Percentiles rank a stretch among this genome's conserved stretches.
Conservation (phyloP, 2,329 filamentous ascomycete genomes). For the Ascochyta viciae-villosae region DNA sequence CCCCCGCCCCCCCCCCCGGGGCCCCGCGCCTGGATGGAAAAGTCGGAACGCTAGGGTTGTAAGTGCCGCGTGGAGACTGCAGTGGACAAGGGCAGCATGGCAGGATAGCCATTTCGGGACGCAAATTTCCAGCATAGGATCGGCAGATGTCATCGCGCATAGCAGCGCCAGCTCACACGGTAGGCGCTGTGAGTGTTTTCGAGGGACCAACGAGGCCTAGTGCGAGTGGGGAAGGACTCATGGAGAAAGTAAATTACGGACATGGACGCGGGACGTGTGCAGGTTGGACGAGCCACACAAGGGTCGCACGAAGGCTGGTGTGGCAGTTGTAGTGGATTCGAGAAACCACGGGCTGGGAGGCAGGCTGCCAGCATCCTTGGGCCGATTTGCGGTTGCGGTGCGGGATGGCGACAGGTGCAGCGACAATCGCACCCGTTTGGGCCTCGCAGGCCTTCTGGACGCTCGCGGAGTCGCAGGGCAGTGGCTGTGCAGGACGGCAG, state of each 20-base stretch:
- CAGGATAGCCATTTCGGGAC: constrained; percentile 22
- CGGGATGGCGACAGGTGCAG: constrained; percentile 40
- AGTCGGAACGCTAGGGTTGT: constrained; percentile 14
- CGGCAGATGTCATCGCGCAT: constrained; percentile 43
- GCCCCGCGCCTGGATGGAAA: too few relatives aligned
- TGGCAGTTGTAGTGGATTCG: constrained; percentile 34
- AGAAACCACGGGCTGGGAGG: constrained; percentile 43
- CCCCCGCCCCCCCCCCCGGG: too few relatives aligned
- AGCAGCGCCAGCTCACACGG: constrained; percentile 39
- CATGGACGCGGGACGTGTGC: background rate
- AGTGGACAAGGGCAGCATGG: constrained; percentile 26
- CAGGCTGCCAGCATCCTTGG: constrained; percentile 17
- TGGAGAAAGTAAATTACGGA: constrained; percentile 36
- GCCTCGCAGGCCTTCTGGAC: constrained; percentile 34
- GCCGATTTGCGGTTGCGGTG: constrained; percentile 25
- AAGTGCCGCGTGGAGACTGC: constrained; percentile 29
- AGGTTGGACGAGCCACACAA: constrained; percentile 31
- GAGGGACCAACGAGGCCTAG: constrained; percentile 26
- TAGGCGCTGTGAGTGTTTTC: constrained; percentile 30
- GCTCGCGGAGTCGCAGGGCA: constrained; percentile 39
- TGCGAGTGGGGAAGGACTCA: constrained; percentile 20
- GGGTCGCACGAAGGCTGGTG: constrained; percentile 28
- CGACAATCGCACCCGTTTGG: constrained; percentile 44
- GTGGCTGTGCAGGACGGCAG: constrained; percentile 45
- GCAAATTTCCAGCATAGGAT: constrained; percentile 26